phyloP scores from a whole-genome alignment of 2,329 filamentous ascomycete genomes.

The Aspergillus fructus region DNA sequence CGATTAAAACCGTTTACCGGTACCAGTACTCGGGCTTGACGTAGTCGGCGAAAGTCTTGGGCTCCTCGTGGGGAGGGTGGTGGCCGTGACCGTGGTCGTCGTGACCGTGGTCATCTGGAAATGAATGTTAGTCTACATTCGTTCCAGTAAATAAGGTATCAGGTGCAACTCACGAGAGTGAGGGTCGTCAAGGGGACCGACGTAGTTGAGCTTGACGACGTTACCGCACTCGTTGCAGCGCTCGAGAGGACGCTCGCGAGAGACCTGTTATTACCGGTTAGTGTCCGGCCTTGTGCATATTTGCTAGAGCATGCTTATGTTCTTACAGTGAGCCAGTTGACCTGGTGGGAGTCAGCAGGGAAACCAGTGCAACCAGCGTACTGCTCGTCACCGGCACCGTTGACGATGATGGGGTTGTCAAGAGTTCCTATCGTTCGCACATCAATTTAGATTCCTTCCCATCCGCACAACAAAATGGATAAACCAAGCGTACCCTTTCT shows the following conservation, averaged over 20 bases:
- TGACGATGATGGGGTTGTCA: constrained; percentile 85
- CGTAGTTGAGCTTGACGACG: constrained; percentile 97
- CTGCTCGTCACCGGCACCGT: constrained; percentile 92
- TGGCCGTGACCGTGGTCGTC: constrained; percentile 42
- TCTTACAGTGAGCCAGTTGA: constrained; percentile 85
- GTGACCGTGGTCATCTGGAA: constrained; percentile 3
- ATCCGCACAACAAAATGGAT: neutral
- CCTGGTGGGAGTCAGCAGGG: constrained; percentile 87
- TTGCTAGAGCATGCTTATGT: neutral
- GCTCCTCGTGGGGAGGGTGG: constrained; percentile 66
- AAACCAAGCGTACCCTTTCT: constrained; percentile 65
- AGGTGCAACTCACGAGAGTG: constrained; percentile 51
- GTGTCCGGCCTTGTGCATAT: constrained; percentile 16
- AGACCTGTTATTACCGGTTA: constrained; percentile 56
- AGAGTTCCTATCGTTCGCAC: constrained; percentile 66
- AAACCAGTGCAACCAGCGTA: constrained; percentile 93
- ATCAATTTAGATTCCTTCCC: neutral
- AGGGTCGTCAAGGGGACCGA: constrained; percentile 75
- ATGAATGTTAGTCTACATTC: constrained; percentile 7
- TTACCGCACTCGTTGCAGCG: constrained; percentile 96
- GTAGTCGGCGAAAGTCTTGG: constrained; percentile 95
- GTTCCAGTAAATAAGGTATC: neutral
- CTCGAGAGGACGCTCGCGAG: constrained; percentile 85
- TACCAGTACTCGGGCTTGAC: constrained; percentile 95
- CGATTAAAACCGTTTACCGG: constrained; percentile 36